Base-by-base conservation (phyloP, 176 grass and related monocot genomes). In the Paspalum notatum region DNA sequence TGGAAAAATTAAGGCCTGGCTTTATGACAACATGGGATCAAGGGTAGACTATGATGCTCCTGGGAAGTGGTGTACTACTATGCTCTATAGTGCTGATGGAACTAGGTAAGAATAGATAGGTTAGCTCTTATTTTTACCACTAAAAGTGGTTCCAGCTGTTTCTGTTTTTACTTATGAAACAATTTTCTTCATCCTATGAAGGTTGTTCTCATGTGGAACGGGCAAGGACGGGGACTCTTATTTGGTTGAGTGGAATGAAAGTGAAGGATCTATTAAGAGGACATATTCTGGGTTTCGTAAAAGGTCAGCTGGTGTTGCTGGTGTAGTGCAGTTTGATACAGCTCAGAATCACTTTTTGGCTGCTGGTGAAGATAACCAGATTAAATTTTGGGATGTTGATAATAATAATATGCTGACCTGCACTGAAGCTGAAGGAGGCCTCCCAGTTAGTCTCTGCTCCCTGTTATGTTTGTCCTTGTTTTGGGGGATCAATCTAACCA, bases 221-320 rank as follows among this genome's bases (percentile, higher is more conserved):
- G 85, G 97, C 77, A 99, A 99, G 84, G 93, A 99, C 0, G 97
- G 97, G 63, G 97, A 99, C 39, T 95, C 90, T 12, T 74, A 66
- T 85, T 93, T 99, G 80, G 97, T 99, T 68, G 93, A 99, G 78
- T 99, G 96, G 97, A 99, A 95, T 64, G 97, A 99, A 93, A 99
- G 93, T 89, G 97, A 99, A 90, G 97, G 93, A 85, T 90, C 97
- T 16, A 94, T 99, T 76, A 99, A 91, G 87, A 91, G 88, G 76
- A 86, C 78, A 62, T 99, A 99, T 85, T 60, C 71, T 71, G 97
- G 97, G 44, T 99, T 99, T 50, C 84, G 91, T 27, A 99, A 95
- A 83, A 93, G 82, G 71, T 91, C 90, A 17, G 44, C 75, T 62
- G 89, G 84, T 62, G 87, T 88, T 56, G 89, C 66, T 77, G 82